Percentiles rank a stretch among this genome's conserved stretches.
These are phyloP conservation scores for Penicillium hordei DNA, from an alignment of 2,329 filamentous ascomycete genomes.

Conservation along the genomic window DNA sequence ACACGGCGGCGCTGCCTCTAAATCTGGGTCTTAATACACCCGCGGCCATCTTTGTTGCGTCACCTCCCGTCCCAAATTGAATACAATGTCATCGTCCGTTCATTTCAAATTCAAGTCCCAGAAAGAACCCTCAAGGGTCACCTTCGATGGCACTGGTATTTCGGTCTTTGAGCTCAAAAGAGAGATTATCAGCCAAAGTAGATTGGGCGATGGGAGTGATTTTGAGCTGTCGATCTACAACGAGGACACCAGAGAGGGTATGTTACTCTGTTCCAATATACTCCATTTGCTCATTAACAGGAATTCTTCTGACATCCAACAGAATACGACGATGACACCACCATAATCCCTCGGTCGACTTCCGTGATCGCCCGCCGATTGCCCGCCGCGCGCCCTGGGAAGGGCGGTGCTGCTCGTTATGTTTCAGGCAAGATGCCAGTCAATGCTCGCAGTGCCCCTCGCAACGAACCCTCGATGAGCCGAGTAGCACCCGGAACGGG, in stretches of 20 bases:
- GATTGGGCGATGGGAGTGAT: slow-evolving; percentile 90
- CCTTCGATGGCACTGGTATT: slow-evolving; percentile 96
- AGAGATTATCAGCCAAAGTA: slow-evolving; percentile 94
- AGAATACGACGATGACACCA: slow-evolving; percentile 98
- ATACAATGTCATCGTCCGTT: slow-evolving; percentile 87
- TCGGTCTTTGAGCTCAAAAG: slow-evolving; percentile 98
- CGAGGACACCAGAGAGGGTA: slow-evolving; percentile 88
- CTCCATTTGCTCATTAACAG: slow-evolving; percentile 12
- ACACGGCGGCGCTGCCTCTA: slow-evolving; percentile 25
- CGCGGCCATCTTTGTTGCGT: slow-evolving; percentile 28
- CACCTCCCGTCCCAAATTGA: slow-evolving; percentile 32
- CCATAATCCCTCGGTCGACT: slow-evolving; percentile 92
- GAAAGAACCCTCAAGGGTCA: slow-evolving; percentile 89
- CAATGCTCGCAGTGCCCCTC: slow-evolving; percentile 76
- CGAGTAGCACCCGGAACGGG: slow-evolving; percentile 36
- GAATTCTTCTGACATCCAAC: slow-evolving; percentile 23
- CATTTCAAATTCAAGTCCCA: slow-evolving; percentile 99
- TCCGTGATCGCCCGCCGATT: slow-evolving; percentile 86
- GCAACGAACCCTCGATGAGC: slow-evolving; percentile 56
- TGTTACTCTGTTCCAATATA: slow-evolving; percentile 36
- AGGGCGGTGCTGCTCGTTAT: slow-evolving; percentile 89
- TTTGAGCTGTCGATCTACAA: slow-evolving; percentile 95
- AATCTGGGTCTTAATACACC: slow-evolving; percentile 32
- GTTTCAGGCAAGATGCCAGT: slow-evolving; percentile 94
- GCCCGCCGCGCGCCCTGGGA: slow-evolving; percentile 79